A percentile compares a stretch with the other conserved stretches of the same genome.
Evolutionary conservation across 2,329 filamentous ascomycete species (phyloP).

Genomic region (Colletotrichum magnum): DNA sequence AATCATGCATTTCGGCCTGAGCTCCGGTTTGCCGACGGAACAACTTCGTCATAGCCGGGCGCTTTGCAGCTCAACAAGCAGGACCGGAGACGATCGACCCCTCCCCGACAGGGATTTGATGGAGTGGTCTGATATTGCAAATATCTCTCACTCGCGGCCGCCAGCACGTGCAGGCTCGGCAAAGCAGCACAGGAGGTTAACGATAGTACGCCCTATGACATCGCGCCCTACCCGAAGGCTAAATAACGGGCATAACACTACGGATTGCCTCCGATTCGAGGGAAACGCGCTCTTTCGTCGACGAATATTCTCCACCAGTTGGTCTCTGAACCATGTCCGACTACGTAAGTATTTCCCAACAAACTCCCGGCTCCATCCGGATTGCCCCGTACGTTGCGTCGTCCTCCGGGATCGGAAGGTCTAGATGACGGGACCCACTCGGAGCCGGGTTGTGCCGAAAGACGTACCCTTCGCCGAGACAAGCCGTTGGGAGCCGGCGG

Average conservation of each 20-base stretch:
- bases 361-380: background rate
- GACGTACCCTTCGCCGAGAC: background rate
- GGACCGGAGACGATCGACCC: too few relatives aligned
- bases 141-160: background rate
- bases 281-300: background rate
- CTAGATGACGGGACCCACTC: background rate
- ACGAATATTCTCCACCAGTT: too few relatives aligned
- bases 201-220: too few relatives aligned
- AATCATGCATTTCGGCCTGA: constrained; percentile 29
- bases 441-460: constrained; percentile 31
- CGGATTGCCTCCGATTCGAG: background rate
- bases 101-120: background rate
- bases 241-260: background rate
- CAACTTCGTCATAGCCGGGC: constrained; percentile 16
- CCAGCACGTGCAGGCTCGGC: background rate
- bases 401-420: constrained; percentile 26
- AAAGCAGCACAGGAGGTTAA: background rate
- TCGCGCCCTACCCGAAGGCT: too few relatives aligned
- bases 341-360: constrained; percentile 10
- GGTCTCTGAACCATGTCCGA: background rate
- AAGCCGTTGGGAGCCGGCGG: too few relatives aligned
- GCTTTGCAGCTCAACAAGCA: background rate
- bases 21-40: constrained; percentile 3
- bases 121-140: constrained; percentile 5
- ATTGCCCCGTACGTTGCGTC: constrained; percentile 1